These are phyloP conservation scores for Candida ulmi DNA, from an alignment of 805 yeast species.

Conservation along the genomic window DNA sequence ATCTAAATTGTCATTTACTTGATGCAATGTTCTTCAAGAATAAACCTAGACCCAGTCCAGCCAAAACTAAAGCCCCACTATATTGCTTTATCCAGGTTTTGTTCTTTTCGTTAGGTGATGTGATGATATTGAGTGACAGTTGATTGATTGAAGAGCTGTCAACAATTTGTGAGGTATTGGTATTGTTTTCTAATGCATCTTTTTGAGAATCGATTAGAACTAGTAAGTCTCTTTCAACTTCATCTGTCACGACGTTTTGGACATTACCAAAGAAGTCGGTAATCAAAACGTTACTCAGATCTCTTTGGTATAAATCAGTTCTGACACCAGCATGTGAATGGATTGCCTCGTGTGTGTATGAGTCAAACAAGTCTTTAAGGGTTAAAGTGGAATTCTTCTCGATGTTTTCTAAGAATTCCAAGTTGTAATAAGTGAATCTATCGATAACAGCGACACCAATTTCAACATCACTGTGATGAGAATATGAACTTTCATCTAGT, in stretches of 20 bases:
- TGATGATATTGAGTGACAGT: slow-evolving; percentile 13
- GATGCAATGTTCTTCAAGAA: not conserved
- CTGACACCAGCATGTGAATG: slow-evolving; percentile 94
- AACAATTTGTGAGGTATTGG: slow-evolving; percentile 4
- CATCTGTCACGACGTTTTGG: slow-evolving; percentile 69
- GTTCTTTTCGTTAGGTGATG: not conserved
- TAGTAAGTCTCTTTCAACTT: slow-evolving; percentile 42
- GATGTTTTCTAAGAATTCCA: slow-evolving; percentile 81
- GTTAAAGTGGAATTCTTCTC: slow-evolving; percentile 71
- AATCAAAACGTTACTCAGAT: slow-evolving; percentile 61
- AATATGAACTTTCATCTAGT: slow-evolving; percentile 83
- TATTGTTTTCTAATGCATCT: not conserved
- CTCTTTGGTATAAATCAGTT: slow-evolving; percentile 67
- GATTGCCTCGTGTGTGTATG: slow-evolving; percentile 76
- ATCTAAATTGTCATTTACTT: too few relatives aligned
- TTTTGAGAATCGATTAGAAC: slow-evolving; percentile 15
- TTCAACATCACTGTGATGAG: slow-evolving; percentile 93
- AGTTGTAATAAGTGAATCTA: slow-evolving; percentile 86
- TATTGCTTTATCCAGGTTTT: slow-evolving; percentile 1
- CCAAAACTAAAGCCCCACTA: slow-evolving; percentile 2
- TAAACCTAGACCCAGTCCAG: slow-evolving; percentile 1
- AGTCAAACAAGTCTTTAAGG: slow-evolving; percentile 76
- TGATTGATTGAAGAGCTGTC: slow-evolving; percentile 14
- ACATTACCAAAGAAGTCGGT: slow-evolving; percentile 95
- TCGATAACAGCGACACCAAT: slow-evolving; percentile 98